Percentiles rank a stretch among this genome's conserved stretches.
Evolutionary conservation across 2,329 filamentous ascomycete species (phyloP).

Genomic region (Tolypocladium album): DNA sequence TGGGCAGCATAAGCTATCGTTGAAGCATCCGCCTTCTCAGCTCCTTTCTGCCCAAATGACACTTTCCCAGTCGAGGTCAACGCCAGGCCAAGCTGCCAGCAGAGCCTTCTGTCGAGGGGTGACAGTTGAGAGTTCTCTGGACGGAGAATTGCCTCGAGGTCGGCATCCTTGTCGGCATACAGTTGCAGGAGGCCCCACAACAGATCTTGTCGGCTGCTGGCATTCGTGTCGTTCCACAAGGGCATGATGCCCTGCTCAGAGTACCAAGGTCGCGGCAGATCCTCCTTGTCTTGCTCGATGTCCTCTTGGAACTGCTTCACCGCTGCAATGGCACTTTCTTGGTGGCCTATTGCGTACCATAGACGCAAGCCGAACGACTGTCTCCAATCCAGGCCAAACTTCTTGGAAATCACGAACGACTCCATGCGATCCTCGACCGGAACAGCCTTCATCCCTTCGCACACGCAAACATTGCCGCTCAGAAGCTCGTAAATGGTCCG

Average conservation of each 20-base stretch:
- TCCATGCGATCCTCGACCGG: conserved; percentile 70
- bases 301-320: conserved; percentile 66
- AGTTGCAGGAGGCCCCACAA: conserved; percentile 81
- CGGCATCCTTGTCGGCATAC: conserved; percentile 50
- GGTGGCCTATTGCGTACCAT: conserved; percentile 68
- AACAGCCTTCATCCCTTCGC: conserved; percentile 62
- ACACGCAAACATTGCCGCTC: conserved; percentile 76
- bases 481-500: conserved; percentile 84
- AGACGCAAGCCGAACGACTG: conserved; percentile 85
- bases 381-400: conserved; percentile 84
- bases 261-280: conserved; percentile 64
- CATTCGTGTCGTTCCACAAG: conserved; percentile 50
- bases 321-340: conserved; percentile 61
- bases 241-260: conserved; percentile 45
- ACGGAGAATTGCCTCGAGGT: conserved; percentile 60
- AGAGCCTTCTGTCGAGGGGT: conserved; percentile 62
- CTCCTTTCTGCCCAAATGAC: conserved; percentile 40
- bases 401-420: conserved; percentile 71
- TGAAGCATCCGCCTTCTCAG: conserved; percentile 53
- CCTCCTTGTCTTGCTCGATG: conserved; percentile 59
- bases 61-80: conserved; percentile 41
- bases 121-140: conserved; percentile 69
- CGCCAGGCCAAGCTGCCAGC: conserved; percentile 75
- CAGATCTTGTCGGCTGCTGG: conserved; percentile 58
- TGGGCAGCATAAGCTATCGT: conserved; percentile 56